A percentile compares a stretch with the other conserved stretches of the same genome.
Conservation (phyloP, 2,329 filamentous ascomycete genomes). For the Biscogniauxia marginata region DNA sequence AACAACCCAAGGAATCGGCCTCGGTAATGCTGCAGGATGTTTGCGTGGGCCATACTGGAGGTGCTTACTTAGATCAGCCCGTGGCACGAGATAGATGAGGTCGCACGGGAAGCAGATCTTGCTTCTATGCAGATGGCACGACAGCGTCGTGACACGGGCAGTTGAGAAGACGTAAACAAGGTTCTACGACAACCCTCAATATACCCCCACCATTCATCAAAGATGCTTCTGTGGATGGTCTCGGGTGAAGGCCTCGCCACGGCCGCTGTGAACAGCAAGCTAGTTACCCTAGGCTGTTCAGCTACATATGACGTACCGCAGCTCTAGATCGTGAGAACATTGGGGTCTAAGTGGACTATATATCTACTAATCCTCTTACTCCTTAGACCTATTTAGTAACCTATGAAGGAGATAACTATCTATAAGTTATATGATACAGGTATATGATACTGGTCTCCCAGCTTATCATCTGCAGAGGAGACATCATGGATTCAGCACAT, state of each 20-base stretch:
- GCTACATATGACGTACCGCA: background rate
- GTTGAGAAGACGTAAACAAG: constrained; percentile 11
- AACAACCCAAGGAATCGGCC: background rate
- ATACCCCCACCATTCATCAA: constrained; percentile 5
- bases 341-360: background rate
- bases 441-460: background rate
- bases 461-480: background rate
- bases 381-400: background rate
- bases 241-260: constrained; percentile 13
- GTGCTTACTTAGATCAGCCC: background rate
- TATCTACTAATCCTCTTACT: background rate
- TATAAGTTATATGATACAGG: background rate
- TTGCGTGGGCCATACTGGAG: background rate
- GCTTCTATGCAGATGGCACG: background rate
- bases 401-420: background rate
- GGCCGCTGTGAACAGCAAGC: constrained; percentile 12
- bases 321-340: background rate
- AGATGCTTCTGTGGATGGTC: constrained; percentile 4
- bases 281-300: background rate
- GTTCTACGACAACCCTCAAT: constrained; percentile 12
- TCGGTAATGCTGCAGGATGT: background rate
- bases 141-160: constrained; percentile 14
- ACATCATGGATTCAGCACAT: background rate
- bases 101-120: background rate
- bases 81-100: background rate